Conservation (phyloP, 2,329 filamentous ascomycete species). For the Teratosphaeria viscida region DNA sequence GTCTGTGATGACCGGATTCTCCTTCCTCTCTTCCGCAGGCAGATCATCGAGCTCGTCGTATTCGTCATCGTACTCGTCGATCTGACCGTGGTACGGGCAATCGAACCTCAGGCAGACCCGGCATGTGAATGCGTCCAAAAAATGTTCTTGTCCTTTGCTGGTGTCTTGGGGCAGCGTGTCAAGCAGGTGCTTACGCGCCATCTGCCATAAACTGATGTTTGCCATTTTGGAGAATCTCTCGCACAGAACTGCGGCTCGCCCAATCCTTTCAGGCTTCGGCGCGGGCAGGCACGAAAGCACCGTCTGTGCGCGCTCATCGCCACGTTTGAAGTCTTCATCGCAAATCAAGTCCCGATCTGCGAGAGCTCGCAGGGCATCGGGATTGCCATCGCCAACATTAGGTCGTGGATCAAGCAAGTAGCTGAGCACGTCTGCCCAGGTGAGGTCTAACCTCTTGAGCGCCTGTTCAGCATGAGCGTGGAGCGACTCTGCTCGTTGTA, state of each 20-base stretch:
- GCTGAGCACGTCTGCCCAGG: conserved; percentile 28
- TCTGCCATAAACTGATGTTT: conserved; percentile 32
- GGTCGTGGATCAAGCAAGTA: conserved; percentile 28
- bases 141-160: background rate
- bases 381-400: conserved; percentile 9
- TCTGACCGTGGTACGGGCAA: conserved; percentile 33
- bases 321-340: conserved; percentile 25
- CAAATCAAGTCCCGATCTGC: conserved; percentile 16
- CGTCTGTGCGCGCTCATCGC: conserved; percentile 20
- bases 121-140: conserved; percentile 15
- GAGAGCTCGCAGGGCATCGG: conserved; percentile 9
- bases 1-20: conserved; percentile 18
- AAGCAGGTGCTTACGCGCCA: conserved; percentile 23
- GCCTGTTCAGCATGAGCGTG: conserved; percentile 26
- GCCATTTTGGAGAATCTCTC: conserved; percentile 26
- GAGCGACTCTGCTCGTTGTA: conserved; percentile 28
- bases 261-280: conserved; percentile 16
- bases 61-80: conserved; percentile 20
- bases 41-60: conserved; percentile 7
- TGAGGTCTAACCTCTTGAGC: conserved; percentile 25
- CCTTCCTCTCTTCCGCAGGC: conserved; percentile 3
- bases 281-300: conserved; percentile 24
- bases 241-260: conserved; percentile 27
- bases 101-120: conserved; percentile 19
- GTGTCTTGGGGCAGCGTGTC: conserved; percentile 5